A percentile compares a stretch with the other conserved stretches of the same genome.
Evolutionary conservation across 176 grass and related monocot genomes (phyloP).

Genomic region (Rhynchospora breviuscula): DNA sequence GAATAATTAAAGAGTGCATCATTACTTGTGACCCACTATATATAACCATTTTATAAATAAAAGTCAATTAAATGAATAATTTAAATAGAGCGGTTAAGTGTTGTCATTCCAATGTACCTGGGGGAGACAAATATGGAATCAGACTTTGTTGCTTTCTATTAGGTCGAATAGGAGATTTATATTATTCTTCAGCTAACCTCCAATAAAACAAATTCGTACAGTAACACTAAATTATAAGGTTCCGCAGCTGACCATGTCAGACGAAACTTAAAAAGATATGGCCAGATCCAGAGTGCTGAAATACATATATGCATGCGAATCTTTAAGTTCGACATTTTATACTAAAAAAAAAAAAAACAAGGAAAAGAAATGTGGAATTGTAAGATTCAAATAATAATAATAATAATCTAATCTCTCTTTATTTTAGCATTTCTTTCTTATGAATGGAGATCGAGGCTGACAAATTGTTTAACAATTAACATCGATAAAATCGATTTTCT

Average conservation of each 20-base stretch:
- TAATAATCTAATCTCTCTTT: no score
- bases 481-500: no score
- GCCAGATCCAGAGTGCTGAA: no score
- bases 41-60: not conserved
- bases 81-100: not conserved
- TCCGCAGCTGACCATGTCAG: not conserved
- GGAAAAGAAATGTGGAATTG: no score
- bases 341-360: no score
- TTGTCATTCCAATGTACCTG: slow-evolving; percentile 20
- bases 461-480: no score
- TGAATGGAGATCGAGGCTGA: no score
- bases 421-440: no score
- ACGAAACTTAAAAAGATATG: not conserved
- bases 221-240: not conserved
- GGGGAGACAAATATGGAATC: slow-evolving; percentile 25
- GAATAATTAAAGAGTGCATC: slow-evolving; percentile 21
- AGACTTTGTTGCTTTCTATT: slow-evolving; percentile 18
- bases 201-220: not conserved
- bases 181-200: not conserved
- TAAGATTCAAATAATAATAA: no score
- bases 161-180: not conserved
- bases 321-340: not conserved
- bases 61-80: not conserved
- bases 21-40: slow-evolving; percentile 19
- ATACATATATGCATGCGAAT: not conserved